These are phyloP conservation scores for Hyphochytrium catenoides DNA, from an alignment of 352 stramenopile species.

Conservation along the genomic window DNA sequence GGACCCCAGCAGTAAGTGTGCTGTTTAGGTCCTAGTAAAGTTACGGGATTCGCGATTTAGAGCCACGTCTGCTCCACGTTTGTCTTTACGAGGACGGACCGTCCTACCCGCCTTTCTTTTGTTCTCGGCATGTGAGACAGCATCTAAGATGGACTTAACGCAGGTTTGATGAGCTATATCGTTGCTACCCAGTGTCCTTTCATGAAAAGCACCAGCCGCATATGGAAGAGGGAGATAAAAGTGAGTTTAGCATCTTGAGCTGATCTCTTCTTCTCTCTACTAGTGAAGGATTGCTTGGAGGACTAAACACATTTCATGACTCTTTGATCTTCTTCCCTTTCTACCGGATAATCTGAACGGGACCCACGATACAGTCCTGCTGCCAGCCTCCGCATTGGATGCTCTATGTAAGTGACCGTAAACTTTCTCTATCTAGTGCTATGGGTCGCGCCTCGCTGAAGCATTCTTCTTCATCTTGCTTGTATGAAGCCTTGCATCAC, in stretches of 20 bases:
- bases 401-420: conserved; percentile 42
- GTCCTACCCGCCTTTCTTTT: too few species aligned
- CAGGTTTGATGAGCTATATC: conserved; percentile 62
- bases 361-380: conserved; percentile 55
- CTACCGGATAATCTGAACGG: too few species aligned
- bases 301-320: background rate
- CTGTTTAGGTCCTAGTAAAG: too few species aligned
- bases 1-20: too few species aligned
- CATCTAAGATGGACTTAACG: too few species aligned
- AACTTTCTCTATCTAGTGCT: background rate
- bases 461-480: conserved; percentile 9
- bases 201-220: conserved; percentile 59
- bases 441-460: conserved; percentile 1
- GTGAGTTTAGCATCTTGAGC: conserved; percentile 15
- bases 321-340: background rate
- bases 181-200: conserved; percentile 59
- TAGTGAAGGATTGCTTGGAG: background rate
- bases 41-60: too few species aligned
- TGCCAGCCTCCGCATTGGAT: conserved; percentile 92
- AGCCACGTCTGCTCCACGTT: too few species aligned
- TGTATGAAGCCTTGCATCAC: background rate
- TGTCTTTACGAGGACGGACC: too few species aligned
- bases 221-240: conserved; percentile 65
- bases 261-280: background rate
- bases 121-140: too few species aligned